Conservation (phyloP, 1,139 yeast species). For the Debaryomycetaceae sp. region DNA sequence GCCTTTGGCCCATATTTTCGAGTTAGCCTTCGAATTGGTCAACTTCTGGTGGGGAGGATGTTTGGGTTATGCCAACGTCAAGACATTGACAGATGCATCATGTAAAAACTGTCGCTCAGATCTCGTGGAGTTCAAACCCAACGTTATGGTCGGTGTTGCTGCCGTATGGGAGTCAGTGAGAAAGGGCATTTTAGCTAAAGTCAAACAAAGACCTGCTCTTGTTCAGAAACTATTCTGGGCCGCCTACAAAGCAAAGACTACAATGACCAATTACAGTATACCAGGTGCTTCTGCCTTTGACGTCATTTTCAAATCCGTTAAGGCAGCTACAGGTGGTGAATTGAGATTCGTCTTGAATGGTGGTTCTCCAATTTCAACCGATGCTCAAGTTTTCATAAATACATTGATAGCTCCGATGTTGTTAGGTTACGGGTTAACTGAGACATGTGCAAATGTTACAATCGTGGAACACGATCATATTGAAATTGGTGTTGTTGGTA, state of each 20-base stretch:
- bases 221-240: slow-evolving; percentile 87
- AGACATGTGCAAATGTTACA: slow-evolving; percentile 87
- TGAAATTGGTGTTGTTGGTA: slow-evolving; percentile 77
- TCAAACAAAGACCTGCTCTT: slow-evolving; percentile 61
- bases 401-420: slow-evolving; percentile 83
- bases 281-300: slow-evolving; percentile 69
- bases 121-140: slow-evolving; percentile 81
- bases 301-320: slow-evolving; percentile 79
- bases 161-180: slow-evolving; percentile 97
- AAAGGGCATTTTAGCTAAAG: slow-evolving; percentile 83
- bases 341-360: slow-evolving; percentile 77
- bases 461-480: slow-evolving; percentile 63
- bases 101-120: slow-evolving; percentile 87
- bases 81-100: slow-evolving; percentile 81
- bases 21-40: slow-evolving; percentile 79
- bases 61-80: slow-evolving; percentile 89
- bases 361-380: slow-evolving; percentile 85
- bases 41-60: slow-evolving; percentile 87
- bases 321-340: slow-evolving; percentile 93
- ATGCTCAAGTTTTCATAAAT: slow-evolving; percentile 81
- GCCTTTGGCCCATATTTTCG: slow-evolving; percentile 96
- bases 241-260: slow-evolving; percentile 70
- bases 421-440: slow-evolving; percentile 96
- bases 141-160: slow-evolving; percentile 97
- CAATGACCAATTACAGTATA: slow-evolving; percentile 57